Evolutionary conservation across 2,329 filamentous ascomycete genomes (phyloP).

Genomic region (Penicillium sp.): DNA sequence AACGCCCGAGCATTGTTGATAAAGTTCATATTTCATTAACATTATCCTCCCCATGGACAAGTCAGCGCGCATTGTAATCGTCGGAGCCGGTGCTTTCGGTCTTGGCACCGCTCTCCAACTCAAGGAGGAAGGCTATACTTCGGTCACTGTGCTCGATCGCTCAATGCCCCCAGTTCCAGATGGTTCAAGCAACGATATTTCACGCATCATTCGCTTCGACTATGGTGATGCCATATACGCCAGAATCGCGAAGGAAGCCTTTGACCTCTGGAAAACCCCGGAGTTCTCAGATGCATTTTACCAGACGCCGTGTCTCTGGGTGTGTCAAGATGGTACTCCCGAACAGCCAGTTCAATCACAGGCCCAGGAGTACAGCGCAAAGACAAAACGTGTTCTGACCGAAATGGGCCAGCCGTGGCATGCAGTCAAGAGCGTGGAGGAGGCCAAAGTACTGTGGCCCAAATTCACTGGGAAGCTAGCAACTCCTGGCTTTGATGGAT

Average conservation of each 20-base stretch:
- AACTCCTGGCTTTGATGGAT: conserved; percentile 24
- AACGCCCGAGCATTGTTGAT: too few relatives aligned
- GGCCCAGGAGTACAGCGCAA: conserved; percentile 23
- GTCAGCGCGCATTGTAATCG: conserved; percentile 25
- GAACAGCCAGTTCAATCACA: conserved; percentile 20
- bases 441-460: conserved; percentile 22
- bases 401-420: conserved; percentile 28
- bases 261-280: conserved; percentile 62
- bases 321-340: conserved; percentile 21
- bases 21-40: too few relatives aligned
- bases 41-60: conserved; percentile 18
- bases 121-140: conserved; percentile 26
- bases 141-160: conserved; percentile 35
- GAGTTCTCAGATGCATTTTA: conserved; percentile 24
- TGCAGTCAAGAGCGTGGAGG: conserved; percentile 14
- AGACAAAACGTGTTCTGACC: conserved; percentile 23
- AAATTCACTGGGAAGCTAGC: conserved; percentile 19
- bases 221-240: conserved; percentile 78
- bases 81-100: conserved; percentile 68
- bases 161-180: conserved; percentile 37
- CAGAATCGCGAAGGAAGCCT: conserved; percentile 66
- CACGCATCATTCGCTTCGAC: conserved; percentile 50
- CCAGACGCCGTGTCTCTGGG: conserved; percentile 25
- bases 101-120: conserved; percentile 50
- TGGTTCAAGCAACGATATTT: conserved; percentile 43